Conservation (phyloP, 805 yeast genomes). For the Torulaspora indica region DNA sequence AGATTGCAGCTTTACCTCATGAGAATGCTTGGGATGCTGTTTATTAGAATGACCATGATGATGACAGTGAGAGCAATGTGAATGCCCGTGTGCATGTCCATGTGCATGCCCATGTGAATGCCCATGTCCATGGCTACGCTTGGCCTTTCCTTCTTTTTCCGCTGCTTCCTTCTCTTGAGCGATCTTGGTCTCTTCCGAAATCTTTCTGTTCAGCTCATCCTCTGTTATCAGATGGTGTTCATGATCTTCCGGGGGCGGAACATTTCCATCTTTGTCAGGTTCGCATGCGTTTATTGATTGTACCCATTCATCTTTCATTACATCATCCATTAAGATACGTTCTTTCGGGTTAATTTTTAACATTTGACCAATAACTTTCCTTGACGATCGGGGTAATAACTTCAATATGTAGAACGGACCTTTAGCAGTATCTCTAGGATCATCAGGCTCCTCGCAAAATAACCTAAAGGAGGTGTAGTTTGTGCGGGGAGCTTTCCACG, state of each 20-base stretch:
- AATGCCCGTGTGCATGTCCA: not conserved
- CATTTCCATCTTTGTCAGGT: slow-evolving; percentile 23
- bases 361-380: slow-evolving; percentile 62
- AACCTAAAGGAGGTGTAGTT: slow-evolving; percentile 71
- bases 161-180: slow-evolving; percentile 11
- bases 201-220: slow-evolving; percentile 44
- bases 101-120: slow-evolving; percentile 10
- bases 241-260: slow-evolving; percentile 41
- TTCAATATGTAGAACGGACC: slow-evolving; percentile 75
- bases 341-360: slow-evolving; percentile 52
- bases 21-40: slow-evolving; percentile 7
- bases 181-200: slow-evolving; percentile 29
- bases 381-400: slow-evolving; percentile 62
- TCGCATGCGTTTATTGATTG: slow-evolving; percentile 52
- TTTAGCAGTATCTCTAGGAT: slow-evolving; percentile 41
- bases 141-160: not conserved
- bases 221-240: slow-evolving; percentile 66
- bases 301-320: slow-evolving; percentile 56
- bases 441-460: slow-evolving; percentile 46
- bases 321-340: slow-evolving; percentile 56
- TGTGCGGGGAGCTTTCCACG: slow-evolving; percentile 89
- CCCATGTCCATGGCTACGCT: slow-evolving; percentile 3
- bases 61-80: not conserved
- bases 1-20: not conserved
- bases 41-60: slow-evolving; percentile 3